Evolutionary conservation across 2,329 filamentous ascomycete genomes (phyloP).

Genomic region (Alternaria sp.): DNA sequence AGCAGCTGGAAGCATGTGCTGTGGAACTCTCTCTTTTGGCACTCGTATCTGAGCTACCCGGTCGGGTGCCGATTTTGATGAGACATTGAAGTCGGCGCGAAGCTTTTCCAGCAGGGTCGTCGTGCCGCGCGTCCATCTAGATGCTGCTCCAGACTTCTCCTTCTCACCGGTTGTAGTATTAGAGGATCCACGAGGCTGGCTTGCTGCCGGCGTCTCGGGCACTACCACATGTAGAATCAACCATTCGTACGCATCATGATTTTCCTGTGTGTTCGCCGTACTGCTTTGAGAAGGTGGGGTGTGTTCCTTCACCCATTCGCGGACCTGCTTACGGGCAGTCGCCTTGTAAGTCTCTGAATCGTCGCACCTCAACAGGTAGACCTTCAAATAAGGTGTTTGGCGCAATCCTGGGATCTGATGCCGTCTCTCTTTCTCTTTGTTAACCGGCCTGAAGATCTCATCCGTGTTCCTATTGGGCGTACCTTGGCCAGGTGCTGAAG

Average conservation of each 20-base stretch:
- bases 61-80: constrained; percentile 74
- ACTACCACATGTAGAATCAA: constrained; percentile 90
- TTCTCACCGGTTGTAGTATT: constrained; percentile 60
- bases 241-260: constrained; percentile 97
- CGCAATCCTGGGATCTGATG: constrained; percentile 96
- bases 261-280: constrained; percentile 75
- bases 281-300: constrained; percentile 61
- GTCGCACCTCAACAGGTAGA: constrained; percentile 89
- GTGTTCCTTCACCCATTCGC: constrained; percentile 89
- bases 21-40: constrained; percentile 55
- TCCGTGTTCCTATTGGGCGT: constrained; percentile 28
- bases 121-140: constrained; percentile 79
- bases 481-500: constrained; percentile 25
- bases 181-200: constrained; percentile 70
- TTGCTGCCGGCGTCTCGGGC: constrained; percentile 81
- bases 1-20: constrained; percentile 53
- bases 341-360: constrained; percentile 94
- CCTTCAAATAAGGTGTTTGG: constrained; percentile 90
- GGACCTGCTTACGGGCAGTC: constrained; percentile 75
- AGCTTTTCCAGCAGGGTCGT: constrained; percentile 89
- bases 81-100: constrained; percentile 85
- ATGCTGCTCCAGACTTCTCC: constrained; percentile 69
- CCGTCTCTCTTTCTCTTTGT: constrained; percentile 63
- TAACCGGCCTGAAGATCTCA: constrained; percentile 33
- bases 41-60: constrained; percentile 86